Base-by-base conservation (phyloP, 164 flowering plant genomes). In the Euptelea pleiosperma region DNA sequence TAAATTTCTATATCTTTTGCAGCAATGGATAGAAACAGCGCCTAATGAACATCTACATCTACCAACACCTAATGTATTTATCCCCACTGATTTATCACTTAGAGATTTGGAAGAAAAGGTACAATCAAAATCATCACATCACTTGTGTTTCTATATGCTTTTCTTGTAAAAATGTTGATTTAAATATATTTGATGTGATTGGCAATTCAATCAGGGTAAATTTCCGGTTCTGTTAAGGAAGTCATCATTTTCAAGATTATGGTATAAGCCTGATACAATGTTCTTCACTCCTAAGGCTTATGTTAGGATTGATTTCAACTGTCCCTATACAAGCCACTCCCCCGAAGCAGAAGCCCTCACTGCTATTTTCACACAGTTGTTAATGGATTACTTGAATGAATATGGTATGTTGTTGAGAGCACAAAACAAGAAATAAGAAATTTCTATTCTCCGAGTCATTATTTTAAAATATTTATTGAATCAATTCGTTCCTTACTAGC, bases 371-470 rank as follows among this genome's bases (percentile, higher is more conserved):
- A 71, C 92, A 0, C 81, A 79, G 53, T 61, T 93, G 62, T 64
- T 93, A 53, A 81, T 76, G 83, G 99, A 93, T 72, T 86, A 90
- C 75, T 73, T 93, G 84, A 93, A 90, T 86, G 99, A 93, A 81
- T 88, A 82, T 74, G 99, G 99, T 90, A 75, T 71, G 81, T 46
- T 71, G 22, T 29, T 58, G 10, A 34, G 44, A 4, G 47, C 21
- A 11, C 29, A 7, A 7, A 30, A 4, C 30, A 51, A 49, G n/a
- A 45, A 55, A 45, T 45, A 28, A 11, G 14, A 30, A 15, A 2
- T 40, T 56, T 19, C n/a, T 7, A 40, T 15, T 1, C 2, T 52
- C 46, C 18, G 28, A 19, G 3, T 40, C 8, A 9, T 44, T 21
- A 10, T 22, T 35, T 22, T 19, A 1, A 24, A 9, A 2, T 1